A percentile compares a stretch with the other conserved stretches of the same genome.
Conservation (phyloP, 1,284 basidiomycete species). For the Sparassis latifolia region DNA sequence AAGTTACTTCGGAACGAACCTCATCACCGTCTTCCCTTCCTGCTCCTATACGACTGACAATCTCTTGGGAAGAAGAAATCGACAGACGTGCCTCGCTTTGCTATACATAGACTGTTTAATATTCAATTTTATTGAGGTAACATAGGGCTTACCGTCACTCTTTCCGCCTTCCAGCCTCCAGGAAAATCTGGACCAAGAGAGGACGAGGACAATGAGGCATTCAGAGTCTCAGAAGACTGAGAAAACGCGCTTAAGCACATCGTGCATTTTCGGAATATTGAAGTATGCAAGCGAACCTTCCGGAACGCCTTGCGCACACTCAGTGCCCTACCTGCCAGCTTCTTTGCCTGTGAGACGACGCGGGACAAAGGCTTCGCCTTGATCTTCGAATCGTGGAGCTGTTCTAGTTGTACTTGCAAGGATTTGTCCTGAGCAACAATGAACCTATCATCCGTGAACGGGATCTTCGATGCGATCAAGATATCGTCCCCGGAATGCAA, state of each 20-base stretch:
- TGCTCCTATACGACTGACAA: no score
- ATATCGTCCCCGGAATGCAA: background rate
- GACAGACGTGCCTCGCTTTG: no score
- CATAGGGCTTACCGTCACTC: no score
- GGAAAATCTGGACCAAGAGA: no score
- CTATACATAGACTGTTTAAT: background rate
- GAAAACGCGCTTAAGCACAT: background rate
- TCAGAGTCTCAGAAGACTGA: background rate
- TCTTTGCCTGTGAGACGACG: slow-evolving; percentile 2
- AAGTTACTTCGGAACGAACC: no score
- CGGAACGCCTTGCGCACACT: background rate
- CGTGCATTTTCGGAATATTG: background rate
- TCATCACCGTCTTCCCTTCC: no score
- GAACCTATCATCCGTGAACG: background rate
- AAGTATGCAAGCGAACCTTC: slow-evolving; percentile 1
- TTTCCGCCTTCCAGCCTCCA: no score
- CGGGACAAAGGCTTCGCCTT: slow-evolving; percentile 2
- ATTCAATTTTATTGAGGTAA: background rate
- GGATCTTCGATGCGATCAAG: background rate
- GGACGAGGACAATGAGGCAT: background rate
- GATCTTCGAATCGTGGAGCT: background rate
- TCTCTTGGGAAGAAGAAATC: no score
- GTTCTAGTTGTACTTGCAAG: background rate
- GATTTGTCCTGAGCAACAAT: background rate
- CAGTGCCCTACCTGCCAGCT: slow-evolving; percentile 1